Evolutionary conservation across 371 early-diverging fungal species (phyloP).

Genomic region (Syncephalastrum monosporum): DNA sequence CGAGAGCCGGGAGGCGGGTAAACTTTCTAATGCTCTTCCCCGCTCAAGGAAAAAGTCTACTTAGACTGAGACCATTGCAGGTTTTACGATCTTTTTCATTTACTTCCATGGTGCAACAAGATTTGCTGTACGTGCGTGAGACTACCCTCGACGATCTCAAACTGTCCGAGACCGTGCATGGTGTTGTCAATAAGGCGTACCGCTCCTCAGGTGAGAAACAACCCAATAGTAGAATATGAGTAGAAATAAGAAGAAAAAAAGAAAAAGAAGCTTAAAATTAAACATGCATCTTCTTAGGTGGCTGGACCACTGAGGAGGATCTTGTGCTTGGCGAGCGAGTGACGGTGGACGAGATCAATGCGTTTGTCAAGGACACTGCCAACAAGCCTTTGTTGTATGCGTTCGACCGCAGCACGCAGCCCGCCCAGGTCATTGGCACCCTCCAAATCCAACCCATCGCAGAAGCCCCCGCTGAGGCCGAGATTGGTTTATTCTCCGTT

Average conservation of each 20-base stretch:
- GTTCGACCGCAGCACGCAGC: conserved; percentile 11
- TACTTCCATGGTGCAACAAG: conserved; percentile 12
- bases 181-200: conserved; percentile 20
- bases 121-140: conserved; percentile 19
- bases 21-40: too few species aligned
- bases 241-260: background rate
- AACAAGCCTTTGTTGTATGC: conserved; percentile 35
- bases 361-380: conserved; percentile 13
- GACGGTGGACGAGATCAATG: conserved; percentile 24
- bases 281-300: conserved; percentile 15
- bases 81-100: too few species aligned
- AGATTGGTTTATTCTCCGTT: conserved; percentile 49
- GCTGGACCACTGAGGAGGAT: conserved; percentile 46
- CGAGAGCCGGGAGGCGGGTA: too few species aligned
- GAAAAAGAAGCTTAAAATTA: background rate
- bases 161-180: conserved; percentile 7
- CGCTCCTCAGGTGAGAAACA: conserved; percentile 14
- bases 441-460: conserved; percentile 26
- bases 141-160: conserved; percentile 17
- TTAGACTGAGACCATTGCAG: too few species aligned
- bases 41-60: too few species aligned
- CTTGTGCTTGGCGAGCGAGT: conserved; percentile 34
- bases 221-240: background rate
- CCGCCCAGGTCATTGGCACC: conserved; percentile 27
- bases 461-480: conserved; percentile 12